Base-by-base conservation (phyloP, 2,329 filamentous ascomycete species). In the Fusarium annulatum region DNA sequence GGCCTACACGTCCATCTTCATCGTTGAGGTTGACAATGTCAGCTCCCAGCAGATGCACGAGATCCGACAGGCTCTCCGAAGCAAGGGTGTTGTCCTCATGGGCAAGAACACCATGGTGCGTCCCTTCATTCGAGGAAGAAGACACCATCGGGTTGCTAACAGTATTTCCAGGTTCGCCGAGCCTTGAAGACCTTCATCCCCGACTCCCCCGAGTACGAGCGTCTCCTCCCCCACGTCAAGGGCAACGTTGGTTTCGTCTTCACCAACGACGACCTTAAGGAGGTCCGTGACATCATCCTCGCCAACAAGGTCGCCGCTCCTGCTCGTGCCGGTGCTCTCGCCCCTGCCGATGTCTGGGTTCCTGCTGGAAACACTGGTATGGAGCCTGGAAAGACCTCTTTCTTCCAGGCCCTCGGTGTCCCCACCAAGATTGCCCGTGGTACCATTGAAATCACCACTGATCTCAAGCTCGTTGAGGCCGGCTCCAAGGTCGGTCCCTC, bases 11-110 rank as follows among this genome's bases (percentile, higher is more conserved):
- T 96, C 93, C 83, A 93, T 98, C 89, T 98, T 99, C 94, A 95
- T 99, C 86, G 95, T 97, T 86, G 84, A 91, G 84, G 93, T 96
- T 84, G 94, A 98, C 94, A 99, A 98, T 99, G 96, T 99, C 92
- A 94, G 93, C 86, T 99, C 96, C 80, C 96, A 99, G 92, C 97
- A 99, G 92, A 99, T 99, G 97, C 96, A 99, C 94, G 96, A 99
- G 92, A 98, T 99, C 86, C 94, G 96, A 86, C 88, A 92, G 82
- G 87, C 94, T 82, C 93, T 99, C 85, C 95, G 96, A 85, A 93
- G 92, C 75, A 88, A 97, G 87, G 95, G 91, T 87, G 93, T 98
- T 80, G 95, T 99, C 81, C 90, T 99, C 88, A 98, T 98, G 96
- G 96, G 96, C 85, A 98, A 98, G 93, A 99, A 99, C 92, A 99